A percentile compares a stretch with the other conserved stretches of the same genome.
Evolutionary conservation across 352 stramenopile species (phyloP).

Genomic region (Globisporangium ultimum): DNA sequence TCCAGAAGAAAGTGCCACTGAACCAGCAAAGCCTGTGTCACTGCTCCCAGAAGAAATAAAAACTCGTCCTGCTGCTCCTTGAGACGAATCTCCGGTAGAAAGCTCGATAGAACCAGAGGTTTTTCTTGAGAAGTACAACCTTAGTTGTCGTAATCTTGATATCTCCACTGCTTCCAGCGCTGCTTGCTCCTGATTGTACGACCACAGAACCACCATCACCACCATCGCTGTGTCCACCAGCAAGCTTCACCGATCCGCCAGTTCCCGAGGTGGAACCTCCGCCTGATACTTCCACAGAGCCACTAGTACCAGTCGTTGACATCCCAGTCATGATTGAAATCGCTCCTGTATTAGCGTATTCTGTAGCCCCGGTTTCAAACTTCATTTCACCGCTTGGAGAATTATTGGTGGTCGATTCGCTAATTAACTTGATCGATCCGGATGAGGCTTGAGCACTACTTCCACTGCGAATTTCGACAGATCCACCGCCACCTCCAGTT

Average conservation of each 20-base stretch:
- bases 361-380: slow-evolving; percentile 4
- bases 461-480: slow-evolving; percentile 42
- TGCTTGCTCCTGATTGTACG: slow-evolving; percentile 12
- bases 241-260: slow-evolving; percentile 31
- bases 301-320: slow-evolving; percentile 28
- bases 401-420: background rate
- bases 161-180: slow-evolving; percentile 21
- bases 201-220: slow-evolving; percentile 14
- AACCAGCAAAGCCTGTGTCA: slow-evolving; percentile 16
- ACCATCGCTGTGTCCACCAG: slow-evolving; percentile 29
- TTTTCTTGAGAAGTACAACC: slow-evolving; percentile 10
- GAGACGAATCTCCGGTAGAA: slow-evolving; percentile 23
- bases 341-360: background rate
- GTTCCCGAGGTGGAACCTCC: slow-evolving; percentile 37
- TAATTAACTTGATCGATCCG: slow-evolving; percentile 21
- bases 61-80: slow-evolving; percentile 24
- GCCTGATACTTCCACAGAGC: slow-evolving; percentile 41
- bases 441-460: slow-evolving; percentile 29
- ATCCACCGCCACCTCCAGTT: slow-evolving; percentile 35
- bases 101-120: slow-evolving; percentile 26
- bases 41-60: slow-evolving; percentile 25
- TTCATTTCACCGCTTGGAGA: slow-evolving; percentile 3
- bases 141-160: slow-evolving; percentile 20
- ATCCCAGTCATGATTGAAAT: slow-evolving; percentile 32
- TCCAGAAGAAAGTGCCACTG: slow-evolving; percentile 27